A percentile compares a stretch with the other conserved stretches of the same genome.
These are phyloP conservation scores for Vitis labrusca DNA, from an alignment of 164 flowering plant genomes.

Conservation along the genomic window DNA sequence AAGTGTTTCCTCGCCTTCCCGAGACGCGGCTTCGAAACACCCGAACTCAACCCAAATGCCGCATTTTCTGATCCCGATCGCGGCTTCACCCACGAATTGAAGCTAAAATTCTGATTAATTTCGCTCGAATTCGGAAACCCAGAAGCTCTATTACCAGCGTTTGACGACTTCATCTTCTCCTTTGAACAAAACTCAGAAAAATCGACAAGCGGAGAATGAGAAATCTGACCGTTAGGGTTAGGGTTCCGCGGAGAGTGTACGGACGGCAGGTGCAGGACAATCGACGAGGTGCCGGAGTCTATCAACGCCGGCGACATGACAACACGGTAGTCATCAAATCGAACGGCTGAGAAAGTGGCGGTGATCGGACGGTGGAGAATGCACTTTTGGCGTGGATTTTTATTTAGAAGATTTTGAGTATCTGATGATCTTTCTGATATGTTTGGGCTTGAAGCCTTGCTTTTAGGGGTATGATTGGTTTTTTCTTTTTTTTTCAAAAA, in stretches of 20 bases:
- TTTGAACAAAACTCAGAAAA: neutral
- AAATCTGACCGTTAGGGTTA: constrained; percentile 19
- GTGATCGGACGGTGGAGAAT: neutral
- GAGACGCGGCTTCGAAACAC: constrained; percentile 34
- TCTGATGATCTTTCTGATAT: too few relatives aligned
- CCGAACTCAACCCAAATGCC: constrained; percentile 5
- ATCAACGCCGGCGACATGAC: constrained; percentile 19
- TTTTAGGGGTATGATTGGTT: too few relatives aligned
- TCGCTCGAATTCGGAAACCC: constrained; percentile 21
- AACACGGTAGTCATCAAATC: constrained; percentile 16
- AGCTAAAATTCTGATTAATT: constrained; percentile 11
- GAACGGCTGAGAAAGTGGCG: neutral
- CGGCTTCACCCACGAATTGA: constrained; percentile 15
- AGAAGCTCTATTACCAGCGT: constrained; percentile 12
- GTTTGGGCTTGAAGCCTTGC: neutral
- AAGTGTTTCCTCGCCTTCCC: constrained; percentile 30
- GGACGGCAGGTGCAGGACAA: neutral
- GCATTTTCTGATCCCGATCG: constrained; percentile 10
- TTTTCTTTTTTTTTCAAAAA: too few relatives aligned
- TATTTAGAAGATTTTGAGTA: neutral
- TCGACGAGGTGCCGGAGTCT: constrained; percentile 11
- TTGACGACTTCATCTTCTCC: constrained; percentile 19
- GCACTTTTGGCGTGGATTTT: neutral
- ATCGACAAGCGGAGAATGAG: neutral
- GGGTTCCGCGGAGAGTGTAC: neutral